These are phyloP conservation scores for Cordyceps cicadae DNA, from an alignment of 2,329 filamentous ascomycete genomes.

Conservation along the genomic window DNA sequence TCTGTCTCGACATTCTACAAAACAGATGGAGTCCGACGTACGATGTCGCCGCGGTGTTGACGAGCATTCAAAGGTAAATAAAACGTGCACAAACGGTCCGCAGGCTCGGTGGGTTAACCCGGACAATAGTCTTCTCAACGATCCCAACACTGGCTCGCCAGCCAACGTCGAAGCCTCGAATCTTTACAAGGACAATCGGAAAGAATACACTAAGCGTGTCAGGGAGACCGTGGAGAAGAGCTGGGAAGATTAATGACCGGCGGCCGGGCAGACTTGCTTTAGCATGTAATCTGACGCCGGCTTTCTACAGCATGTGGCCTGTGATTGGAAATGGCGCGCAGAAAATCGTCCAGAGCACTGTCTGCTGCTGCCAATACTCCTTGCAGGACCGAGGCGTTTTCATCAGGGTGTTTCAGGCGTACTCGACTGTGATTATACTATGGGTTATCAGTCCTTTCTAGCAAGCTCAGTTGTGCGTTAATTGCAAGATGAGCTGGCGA, in stretches of 20 bases:
- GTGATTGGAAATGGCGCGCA: neutral
- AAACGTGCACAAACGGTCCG: neutral
- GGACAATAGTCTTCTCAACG: slow-evolving; percentile 71
- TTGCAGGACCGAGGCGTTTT: slow-evolving; percentile 4
- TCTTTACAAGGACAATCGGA: slow-evolving; percentile 94
- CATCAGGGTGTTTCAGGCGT: slow-evolving; percentile 11
- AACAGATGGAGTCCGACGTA: slow-evolving; percentile 99
- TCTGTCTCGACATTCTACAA: slow-evolving; percentile 93
- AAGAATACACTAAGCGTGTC: slow-evolving; percentile 92
- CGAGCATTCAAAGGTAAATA: slow-evolving; percentile 90
- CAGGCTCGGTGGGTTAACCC: slow-evolving; percentile 20
- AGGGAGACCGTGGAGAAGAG: slow-evolving; percentile 98
- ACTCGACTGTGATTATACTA: slow-evolving; percentile 8
- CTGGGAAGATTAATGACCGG: slow-evolving; percentile 72
- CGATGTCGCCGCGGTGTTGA: slow-evolving; percentile 92
- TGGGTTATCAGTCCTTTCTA: neutral
- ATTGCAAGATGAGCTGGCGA: neutral
- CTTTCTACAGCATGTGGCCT: slow-evolving; percentile 9
- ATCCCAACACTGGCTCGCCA: slow-evolving; percentile 96
- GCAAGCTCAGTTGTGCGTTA: neutral
- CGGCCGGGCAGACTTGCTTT: neutral
- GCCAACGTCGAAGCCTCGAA: slow-evolving; percentile 98
- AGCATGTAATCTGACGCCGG: neutral
- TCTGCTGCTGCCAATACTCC: neutral
- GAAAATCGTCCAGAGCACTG: neutral